These are phyloP conservation scores for Filobasidium wieringae DNA, from an alignment of 768 basidiomycete genomes.

Conservation along the genomic window DNA sequence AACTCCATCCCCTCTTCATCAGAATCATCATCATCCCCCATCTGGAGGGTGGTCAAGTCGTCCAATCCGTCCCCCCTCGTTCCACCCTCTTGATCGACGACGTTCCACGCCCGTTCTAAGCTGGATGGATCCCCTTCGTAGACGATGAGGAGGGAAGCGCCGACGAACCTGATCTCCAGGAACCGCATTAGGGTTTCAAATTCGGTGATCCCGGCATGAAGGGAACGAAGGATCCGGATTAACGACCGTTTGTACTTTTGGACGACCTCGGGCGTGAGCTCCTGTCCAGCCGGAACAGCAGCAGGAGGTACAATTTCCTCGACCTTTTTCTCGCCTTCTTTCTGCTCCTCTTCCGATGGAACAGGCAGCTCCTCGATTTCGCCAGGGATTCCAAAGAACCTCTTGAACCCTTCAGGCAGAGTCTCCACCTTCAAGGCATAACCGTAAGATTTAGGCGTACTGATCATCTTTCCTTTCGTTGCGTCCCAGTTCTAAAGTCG, in stretches of 20 bases:
- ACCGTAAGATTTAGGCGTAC: slow-evolving; percentile 54
- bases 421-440: slow-evolving; percentile 57
- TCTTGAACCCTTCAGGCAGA: slow-evolving; percentile 61
- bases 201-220: slow-evolving; percentile 10
- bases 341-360: no score
- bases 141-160: slow-evolving; percentile 64
- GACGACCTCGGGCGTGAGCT: not conserved
- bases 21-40: slow-evolving; percentile 16
- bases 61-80: slow-evolving; percentile 12
- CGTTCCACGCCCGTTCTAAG: slow-evolving; percentile 35
- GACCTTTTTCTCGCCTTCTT: not conserved
- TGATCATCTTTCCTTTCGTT: not conserved
- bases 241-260: slow-evolving; percentile 18
- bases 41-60: not conserved
- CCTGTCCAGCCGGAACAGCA: not conserved
- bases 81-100: slow-evolving; percentile 14
- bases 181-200: slow-evolving; percentile 42
- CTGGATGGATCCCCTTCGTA: slow-evolving; percentile 55
- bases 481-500: slow-evolving; percentile 9
- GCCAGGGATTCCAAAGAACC: slow-evolving; percentile 56
- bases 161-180: slow-evolving; percentile 69
- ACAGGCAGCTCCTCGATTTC: slow-evolving; percentile 1
- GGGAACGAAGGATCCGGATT: slow-evolving; percentile 8
- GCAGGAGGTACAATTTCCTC: not conserved
- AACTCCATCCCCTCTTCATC: slow-evolving; percentile 2